phyloP scores from a whole-genome alignment of 805 yeast species.

The Ogataea pignaliae region DNA sequence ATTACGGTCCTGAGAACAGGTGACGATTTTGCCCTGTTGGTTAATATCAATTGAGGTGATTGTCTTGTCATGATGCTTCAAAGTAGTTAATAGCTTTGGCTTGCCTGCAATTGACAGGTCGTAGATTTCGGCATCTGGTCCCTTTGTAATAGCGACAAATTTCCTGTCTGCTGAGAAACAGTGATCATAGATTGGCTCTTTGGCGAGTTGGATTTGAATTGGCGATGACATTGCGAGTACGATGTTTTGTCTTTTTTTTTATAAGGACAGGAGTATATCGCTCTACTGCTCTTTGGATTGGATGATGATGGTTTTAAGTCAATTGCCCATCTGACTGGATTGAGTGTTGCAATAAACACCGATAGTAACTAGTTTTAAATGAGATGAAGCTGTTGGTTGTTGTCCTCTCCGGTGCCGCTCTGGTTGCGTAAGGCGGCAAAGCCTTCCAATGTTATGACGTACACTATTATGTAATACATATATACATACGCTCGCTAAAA shows the following conservation, averaged over 20 bases:
- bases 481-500: too few species aligned
- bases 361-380: too few species aligned
- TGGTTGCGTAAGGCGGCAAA: too few species aligned
- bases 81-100: constrained; percentile 60
- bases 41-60: constrained; percentile 95
- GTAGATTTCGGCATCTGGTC: constrained; percentile 70
- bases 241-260: background rate
- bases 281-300: constrained; percentile 28
- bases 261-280: constrained; percentile 30
- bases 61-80: constrained; percentile 85
- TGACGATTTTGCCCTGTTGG: constrained; percentile 81
- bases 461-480: too few species aligned
- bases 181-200: constrained; percentile 86
- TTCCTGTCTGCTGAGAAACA: constrained; percentile 67
- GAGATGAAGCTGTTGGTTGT: too few species aligned
- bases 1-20: constrained; percentile 96
- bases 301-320: too few species aligned
- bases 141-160: constrained; percentile 77
- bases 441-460: too few species aligned
- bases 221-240: constrained; percentile 29
- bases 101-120: constrained; percentile 44
- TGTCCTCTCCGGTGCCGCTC: too few species aligned
- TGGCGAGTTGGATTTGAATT: constrained; percentile 61
- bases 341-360: background rate
- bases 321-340: background rate